phyloP scores from a whole-genome alignment of 257 asterid species.

The Solanum bukasovii region DNA sequence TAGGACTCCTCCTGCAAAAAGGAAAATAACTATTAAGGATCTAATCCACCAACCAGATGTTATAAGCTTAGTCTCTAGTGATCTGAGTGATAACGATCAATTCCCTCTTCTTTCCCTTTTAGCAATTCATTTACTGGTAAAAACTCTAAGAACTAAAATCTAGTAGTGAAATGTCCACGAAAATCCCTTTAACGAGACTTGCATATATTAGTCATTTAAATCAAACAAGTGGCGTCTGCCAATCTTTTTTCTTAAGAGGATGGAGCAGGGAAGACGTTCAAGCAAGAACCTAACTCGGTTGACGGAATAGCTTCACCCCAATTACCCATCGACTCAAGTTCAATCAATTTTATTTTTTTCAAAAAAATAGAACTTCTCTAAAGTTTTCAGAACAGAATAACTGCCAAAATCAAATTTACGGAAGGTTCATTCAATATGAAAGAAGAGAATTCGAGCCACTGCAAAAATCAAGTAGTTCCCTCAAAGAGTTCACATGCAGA shows the following conservation, averaged over 20 bases:
- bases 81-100: not conserved
- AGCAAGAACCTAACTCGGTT: not conserved
- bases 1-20: slow-evolving; percentile 76
- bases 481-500: not conserved
- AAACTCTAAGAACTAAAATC: not conserved
- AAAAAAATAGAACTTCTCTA: not conserved
- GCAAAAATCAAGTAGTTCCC: not conserved
- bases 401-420: not conserved
- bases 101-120: not conserved
- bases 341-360: not conserved
- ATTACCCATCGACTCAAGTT: not conserved
- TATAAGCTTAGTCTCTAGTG: not conserved
- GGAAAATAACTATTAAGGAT: not conserved
- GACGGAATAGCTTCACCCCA: not conserved
- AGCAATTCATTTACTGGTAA: not conserved
- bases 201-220: not conserved
- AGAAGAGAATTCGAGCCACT: not conserved
- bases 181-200: not conserved
- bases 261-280: not conserved
- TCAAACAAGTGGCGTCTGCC: not conserved
- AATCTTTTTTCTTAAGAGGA: not conserved
- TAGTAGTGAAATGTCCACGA: not conserved
- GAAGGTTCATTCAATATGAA: not conserved
- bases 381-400: not conserved
- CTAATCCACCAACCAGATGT: not conserved